Conservation (phyloP, 345 rosid species). For the Hibiscus mutabilis region DNA sequence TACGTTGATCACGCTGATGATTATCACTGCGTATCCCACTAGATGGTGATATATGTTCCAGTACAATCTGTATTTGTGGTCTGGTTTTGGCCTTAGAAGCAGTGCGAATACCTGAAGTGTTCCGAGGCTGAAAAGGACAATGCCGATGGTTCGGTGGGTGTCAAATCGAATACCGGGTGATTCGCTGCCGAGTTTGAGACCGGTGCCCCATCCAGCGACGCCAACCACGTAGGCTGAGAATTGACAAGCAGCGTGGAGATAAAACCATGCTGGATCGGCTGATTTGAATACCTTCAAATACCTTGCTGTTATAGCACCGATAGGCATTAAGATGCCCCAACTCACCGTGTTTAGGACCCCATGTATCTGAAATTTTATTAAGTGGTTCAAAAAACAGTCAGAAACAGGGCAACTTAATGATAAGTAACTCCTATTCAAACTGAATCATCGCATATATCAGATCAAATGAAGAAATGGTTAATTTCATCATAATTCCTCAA, state of each 20-base stretch:
- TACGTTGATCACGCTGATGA: slow-evolving; percentile 55
- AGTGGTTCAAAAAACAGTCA: background rate
- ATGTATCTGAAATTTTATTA: slow-evolving; percentile 47
- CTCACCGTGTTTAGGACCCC: slow-evolving; percentile 73
- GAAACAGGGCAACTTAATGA: background rate
- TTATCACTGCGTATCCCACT: slow-evolving; percentile 57
- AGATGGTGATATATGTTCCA: slow-evolving; percentile 88
- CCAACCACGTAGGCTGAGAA: slow-evolving; percentile 64
- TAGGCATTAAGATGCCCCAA: slow-evolving; percentile 88
- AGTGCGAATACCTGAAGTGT: slow-evolving; percentile 86
- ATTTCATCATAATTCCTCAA: no score
- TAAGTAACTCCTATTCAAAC: no score
- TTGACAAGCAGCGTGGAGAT: slow-evolving; percentile 74
- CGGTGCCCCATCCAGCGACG: slow-evolving; percentile 86
- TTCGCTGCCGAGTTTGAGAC: slow-evolving; percentile 76
- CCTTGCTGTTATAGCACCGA: slow-evolving; percentile 68
- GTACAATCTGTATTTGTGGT: slow-evolving; percentile 70
- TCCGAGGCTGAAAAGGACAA: slow-evolving; percentile 67
- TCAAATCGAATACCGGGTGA: slow-evolving; percentile 41
- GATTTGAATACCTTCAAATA: slow-evolving; percentile 73
- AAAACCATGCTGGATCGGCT: slow-evolving; percentile 83
- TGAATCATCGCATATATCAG: no score
- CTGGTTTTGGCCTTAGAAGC: slow-evolving; percentile 81
- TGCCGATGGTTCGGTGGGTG: slow-evolving; percentile 68
- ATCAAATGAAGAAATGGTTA: no score